These are phyloP conservation scores for Tubosaeta brunneosetosa DNA, from an alignment of 768 basidiomycete genomes.

Conservation along the genomic window DNA sequence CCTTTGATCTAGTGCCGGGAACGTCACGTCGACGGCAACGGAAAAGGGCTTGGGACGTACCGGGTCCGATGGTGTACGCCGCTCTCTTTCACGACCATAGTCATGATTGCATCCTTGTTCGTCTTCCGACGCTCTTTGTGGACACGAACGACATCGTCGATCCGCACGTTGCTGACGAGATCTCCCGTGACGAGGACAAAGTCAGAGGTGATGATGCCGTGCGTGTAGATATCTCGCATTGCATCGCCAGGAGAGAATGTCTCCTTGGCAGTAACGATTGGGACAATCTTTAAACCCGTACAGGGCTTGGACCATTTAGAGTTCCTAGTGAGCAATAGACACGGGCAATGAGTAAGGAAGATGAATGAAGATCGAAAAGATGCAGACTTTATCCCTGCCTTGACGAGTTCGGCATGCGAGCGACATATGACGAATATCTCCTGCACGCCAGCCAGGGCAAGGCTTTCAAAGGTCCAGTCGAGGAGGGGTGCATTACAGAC, in stretches of 20 bases:
- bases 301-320: conserved; percentile 84
- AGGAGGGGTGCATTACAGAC: conserved; percentile 91
- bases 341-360: conserved; percentile 9
- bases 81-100: conserved; percentile 85
- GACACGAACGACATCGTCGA: conserved; percentile 82
- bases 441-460: conserved; percentile 92
- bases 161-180: conserved; percentile 87
- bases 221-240: conserved; percentile 89
- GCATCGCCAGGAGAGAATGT: conserved; percentile 89
- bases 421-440: conserved; percentile 95
- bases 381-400: conserved; percentile 74
- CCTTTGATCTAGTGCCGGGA: conserved; percentile 47
- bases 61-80: conserved; percentile 68
- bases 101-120: conserved; percentile 95
- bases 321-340: too few species aligned
- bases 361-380: conserved; percentile 10
- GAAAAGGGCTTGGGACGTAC: conserved; percentile 35
- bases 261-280: conserved; percentile 81
- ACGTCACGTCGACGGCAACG: conserved; percentile 1
- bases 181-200: conserved; percentile 91
- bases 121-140: conserved; percentile 84
- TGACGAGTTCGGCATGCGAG: conserved; percentile 84
- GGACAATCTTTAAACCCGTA: conserved; percentile 76
- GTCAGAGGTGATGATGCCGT: conserved; percentile 85
- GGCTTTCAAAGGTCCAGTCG: conserved; percentile 95